phyloP scores from a whole-genome alignment of 2,329 filamentous ascomycete species.

The Chrysoporthe cubensis region DNA sequence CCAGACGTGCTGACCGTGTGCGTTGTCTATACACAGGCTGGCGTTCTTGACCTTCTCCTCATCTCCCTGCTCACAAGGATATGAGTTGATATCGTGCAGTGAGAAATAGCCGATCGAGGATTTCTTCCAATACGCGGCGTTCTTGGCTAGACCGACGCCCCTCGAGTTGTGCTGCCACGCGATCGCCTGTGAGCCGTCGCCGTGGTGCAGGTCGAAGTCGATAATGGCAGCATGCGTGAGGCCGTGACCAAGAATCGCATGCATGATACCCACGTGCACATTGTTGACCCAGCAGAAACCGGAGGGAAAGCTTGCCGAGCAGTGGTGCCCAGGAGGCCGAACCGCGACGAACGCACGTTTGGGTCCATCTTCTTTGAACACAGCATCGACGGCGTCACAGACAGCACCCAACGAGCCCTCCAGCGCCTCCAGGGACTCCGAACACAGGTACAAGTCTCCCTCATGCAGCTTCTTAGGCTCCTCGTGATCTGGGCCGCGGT shows the following conservation, averaged over 20 bases:
- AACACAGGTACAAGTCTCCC: slow-evolving; percentile 88
- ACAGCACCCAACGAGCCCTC: slow-evolving; percentile 92
- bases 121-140: slow-evolving; percentile 77
- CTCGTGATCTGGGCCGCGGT: slow-evolving; percentile 49
- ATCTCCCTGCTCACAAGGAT: slow-evolving; percentile 93
- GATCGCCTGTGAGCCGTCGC: slow-evolving; percentile 94
- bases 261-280: slow-evolving; percentile 93
- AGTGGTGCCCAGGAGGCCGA: slow-evolving; percentile 93
- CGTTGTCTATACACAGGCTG: slow-evolving; percentile 90
- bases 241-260: slow-evolving; percentile 81
- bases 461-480: slow-evolving; percentile 69
- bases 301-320: slow-evolving; percentile 84
- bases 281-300: slow-evolving; percentile 99
- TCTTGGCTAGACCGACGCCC: slow-evolving; percentile 66
- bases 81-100: slow-evolving; percentile 97
- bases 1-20: slow-evolving; percentile 93
- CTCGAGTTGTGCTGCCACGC: slow-evolving; percentile 87
- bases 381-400: slow-evolving; percentile 86
- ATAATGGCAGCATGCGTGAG: slow-evolving; percentile 93
- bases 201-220: slow-evolving; percentile 90
- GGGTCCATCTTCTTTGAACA: slow-evolving; percentile 68
- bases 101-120: slow-evolving; percentile 94
- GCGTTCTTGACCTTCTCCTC: slow-evolving; percentile 92
- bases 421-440: slow-evolving; percentile 83
- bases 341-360: slow-evolving; percentile 88